These are phyloP conservation scores for Termitomyces sp. DNA, from an alignment of 768 basidiomycete species.

Conservation along the genomic window DNA sequence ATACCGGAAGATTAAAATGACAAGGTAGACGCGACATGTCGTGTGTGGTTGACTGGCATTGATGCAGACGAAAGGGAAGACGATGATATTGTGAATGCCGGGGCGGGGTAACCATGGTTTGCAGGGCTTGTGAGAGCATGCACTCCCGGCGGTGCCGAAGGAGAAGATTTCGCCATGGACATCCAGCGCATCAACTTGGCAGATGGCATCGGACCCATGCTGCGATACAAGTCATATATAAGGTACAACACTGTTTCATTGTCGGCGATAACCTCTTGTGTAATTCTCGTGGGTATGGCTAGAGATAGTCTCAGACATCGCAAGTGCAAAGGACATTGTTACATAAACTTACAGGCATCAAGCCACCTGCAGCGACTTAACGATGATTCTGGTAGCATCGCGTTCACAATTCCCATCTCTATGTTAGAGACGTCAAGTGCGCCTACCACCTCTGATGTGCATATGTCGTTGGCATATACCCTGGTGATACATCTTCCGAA, in stretches of 20 bases:
- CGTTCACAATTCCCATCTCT: conserved; percentile 44
- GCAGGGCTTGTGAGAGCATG: conserved; percentile 7
- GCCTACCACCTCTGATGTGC: conserved; percentile 48
- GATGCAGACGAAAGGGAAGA: conserved; percentile 23
- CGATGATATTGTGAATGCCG: conserved; percentile 21
- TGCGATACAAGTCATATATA: conserved; percentile 65
- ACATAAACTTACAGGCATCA: conserved; percentile 48
- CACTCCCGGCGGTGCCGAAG: neutral
- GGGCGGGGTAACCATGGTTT: conserved; percentile 7
- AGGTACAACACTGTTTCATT: conserved; percentile 56
- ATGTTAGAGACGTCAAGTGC: conserved; percentile 43
- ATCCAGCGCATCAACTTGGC: conserved; percentile 46
- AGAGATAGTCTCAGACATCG: conserved; percentile 21
- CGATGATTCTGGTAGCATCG: conserved; percentile 60
- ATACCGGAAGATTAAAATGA: conserved; percentile 6
- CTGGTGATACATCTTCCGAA: conserved; percentile 60
- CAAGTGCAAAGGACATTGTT: conserved; percentile 7
- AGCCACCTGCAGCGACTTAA: conserved; percentile 68
- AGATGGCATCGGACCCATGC: conserved; percentile 44
- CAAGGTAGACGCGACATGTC: conserved; percentile 1
- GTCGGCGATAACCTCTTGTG: conserved; percentile 68
- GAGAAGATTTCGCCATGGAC: conserved; percentile 30
- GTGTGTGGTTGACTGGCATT: neutral
- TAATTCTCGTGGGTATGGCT: conserved; percentile 52
- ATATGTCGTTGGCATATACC: conserved; percentile 45